Evolutionary conservation across 1,284 basidiomycete species (phyloP), one percentile per base, ranked within the genome.

Genomic region (Rhodotorula mucilaginosa): DNA sequence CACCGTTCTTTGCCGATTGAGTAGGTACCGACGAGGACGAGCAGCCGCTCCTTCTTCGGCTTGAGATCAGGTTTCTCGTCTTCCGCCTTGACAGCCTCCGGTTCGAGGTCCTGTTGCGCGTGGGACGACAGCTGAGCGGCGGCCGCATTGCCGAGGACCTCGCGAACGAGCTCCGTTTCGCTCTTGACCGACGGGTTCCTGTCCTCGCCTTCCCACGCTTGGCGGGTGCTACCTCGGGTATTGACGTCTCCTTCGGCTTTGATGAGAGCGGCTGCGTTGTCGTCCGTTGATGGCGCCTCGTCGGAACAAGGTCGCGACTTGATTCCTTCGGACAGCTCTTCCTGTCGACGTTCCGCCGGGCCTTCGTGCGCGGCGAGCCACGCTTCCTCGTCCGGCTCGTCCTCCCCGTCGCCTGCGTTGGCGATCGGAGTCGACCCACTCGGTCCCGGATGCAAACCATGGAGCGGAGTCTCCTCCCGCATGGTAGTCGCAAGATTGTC

Each of bases 1-100:
- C 6, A 72, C 73, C 94, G 88, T 81, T 99, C 96, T 81, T 99
- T 99, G 64, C 96, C 96, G 66, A 99, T 93, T 0, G 92, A 93
- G 81, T 99, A 99, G 0, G 96, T 97, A 18, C 95, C 96, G 39
- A 98, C 88, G 58, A 97, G 87, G 61, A 98, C 86, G n/a, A 98
- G 84, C 58, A 83, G 80, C 69, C 82, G 69, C 47, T 81, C 81
- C 47, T 49, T 79, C 48, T 74, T 79, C 18, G 73, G 71, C 69
- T 79, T 78, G 44, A 64, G 60, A 21, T 73, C 74, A 2, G 57
- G 56, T 52, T 73, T 67, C 51, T 59, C 29, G 16, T 69, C 65
- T 12, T 64, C 61, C 12, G 49, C 34, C 48, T 63, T 58, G 46
- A 68, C 7, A 21, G 18, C 49, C 31, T 59, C 61, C n/a, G 58